Percentiles rank a stretch among this genome's conserved stretches.
These are phyloP conservation scores for Lodderomyces jiufengensis DNA, from an alignment of 1,139 yeast genomes.

Conservation along the genomic window DNA sequence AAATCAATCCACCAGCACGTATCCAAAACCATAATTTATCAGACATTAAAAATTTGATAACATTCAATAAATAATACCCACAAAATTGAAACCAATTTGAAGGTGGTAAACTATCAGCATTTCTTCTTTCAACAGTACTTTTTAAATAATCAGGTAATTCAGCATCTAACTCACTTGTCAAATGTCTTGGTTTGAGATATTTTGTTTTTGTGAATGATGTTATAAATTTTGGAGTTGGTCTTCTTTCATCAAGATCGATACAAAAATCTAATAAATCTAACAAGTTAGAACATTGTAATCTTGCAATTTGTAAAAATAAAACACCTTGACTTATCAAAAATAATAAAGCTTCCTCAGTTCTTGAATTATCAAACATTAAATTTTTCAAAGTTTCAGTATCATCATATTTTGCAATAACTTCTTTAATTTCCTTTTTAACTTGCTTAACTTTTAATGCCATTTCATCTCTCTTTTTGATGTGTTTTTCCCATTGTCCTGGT, in stretches of 20 bases:
- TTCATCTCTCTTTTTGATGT: constrained; percentile 17
- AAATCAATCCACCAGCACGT: constrained; percentile 24
- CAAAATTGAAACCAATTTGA: constrained; percentile 19
- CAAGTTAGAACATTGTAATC: constrained; percentile 17
- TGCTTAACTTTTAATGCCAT: constrained; percentile 17
- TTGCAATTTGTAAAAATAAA: constrained; percentile 21
- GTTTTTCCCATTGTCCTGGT: constrained; percentile 15
- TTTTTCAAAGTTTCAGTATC: constrained; percentile 16
- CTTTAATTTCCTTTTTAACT: constrained; percentile 11
- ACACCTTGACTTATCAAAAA: constrained; percentile 28
- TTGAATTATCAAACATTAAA: constrained; percentile 13
- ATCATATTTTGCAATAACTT: constrained; percentile 12
- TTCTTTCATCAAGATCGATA: constrained; percentile 23
- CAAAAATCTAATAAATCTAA: constrained; percentile 24
- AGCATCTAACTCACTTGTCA: constrained; percentile 12
- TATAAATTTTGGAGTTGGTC: constrained; percentile 24
- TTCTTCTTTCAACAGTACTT: constrained; percentile 17
- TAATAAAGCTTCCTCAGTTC: constrained; percentile 26
- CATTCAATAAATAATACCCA: constrained; percentile 17
- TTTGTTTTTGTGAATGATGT: constrained; percentile 21
- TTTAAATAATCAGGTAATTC: constrained; percentile 15
- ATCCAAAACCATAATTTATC: constrained; percentile 32
- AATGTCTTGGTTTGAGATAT: constrained; percentile 12
- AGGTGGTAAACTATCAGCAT: constrained; percentile 34
- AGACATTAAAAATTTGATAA: constrained; percentile 18